These are phyloP conservation scores for Pichiaceae sp. DNA, from an alignment of 1,139 yeast genomes.

Conservation along the genomic window DNA sequence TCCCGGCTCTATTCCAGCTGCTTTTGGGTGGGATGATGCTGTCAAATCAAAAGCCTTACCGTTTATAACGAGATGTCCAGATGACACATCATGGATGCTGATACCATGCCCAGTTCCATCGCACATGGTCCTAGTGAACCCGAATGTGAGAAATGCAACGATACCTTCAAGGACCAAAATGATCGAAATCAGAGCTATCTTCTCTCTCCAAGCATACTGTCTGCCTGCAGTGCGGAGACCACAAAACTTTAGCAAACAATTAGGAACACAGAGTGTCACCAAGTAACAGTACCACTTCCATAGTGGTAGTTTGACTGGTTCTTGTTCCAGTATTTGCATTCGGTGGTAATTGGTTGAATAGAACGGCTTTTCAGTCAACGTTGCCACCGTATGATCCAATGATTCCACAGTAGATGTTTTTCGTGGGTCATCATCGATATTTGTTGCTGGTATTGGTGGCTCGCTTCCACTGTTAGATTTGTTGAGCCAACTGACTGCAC, in stretches of 20 bases:
- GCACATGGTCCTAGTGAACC: conserved; percentile 85
- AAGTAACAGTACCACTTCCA: conserved; percentile 80
- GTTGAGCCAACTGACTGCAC: too few relatives aligned
- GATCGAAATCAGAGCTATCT: conserved; percentile 73
- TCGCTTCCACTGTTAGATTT: too few relatives aligned
- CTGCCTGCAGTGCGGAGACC: conserved; percentile 77
- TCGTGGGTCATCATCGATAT: too few relatives aligned
- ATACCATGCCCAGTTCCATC: conserved; percentile 40
- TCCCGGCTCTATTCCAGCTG: conserved; percentile 63
- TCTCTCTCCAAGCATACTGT: conserved; percentile 96
- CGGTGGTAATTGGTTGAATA: too few relatives aligned
- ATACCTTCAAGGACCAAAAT: conserved; percentile 68
- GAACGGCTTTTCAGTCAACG: too few relatives aligned
- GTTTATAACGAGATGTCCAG: conserved; percentile 64
- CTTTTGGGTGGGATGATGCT: conserved; percentile 67
- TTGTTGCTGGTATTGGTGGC: too few relatives aligned
- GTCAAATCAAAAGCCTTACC: conserved; percentile 76
- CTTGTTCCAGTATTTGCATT: conserved; percentile 13
- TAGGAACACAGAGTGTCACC: conserved; percentile 89
- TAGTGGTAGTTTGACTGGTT: conserved; percentile 34
- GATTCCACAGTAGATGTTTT: too few relatives aligned
- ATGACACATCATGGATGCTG: conserved; percentile 46
- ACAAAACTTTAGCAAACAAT: conserved; percentile 57
- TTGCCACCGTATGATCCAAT: too few relatives aligned
- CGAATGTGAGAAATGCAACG: conserved; percentile 84